Evolutionary conservation across 768 basidiomycete species (phyloP), one percentile per base, ranked within the genome.

Genomic region (Tremella yokohamensis): DNA sequence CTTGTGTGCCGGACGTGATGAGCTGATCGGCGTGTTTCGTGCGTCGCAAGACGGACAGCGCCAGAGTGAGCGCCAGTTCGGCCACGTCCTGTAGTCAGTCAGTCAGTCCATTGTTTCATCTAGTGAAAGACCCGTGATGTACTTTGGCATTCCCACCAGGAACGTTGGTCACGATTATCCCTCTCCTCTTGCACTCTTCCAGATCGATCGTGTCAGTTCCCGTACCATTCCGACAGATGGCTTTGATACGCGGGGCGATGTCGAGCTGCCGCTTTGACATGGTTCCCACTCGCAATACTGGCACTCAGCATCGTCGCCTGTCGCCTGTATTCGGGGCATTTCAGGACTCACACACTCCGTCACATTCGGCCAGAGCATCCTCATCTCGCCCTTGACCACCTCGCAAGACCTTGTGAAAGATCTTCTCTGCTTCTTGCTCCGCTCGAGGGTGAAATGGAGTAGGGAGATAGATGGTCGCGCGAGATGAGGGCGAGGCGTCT

Each of bases 141-240:
- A 72, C 73, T 49, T 69, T 50, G 4, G 71, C 65, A 56, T 75
- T 75, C n/a, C 63, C 66, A 7, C 71, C 73, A 0, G 73, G 69
- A 37, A 52, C 48, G 48, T 73, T 75, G 13, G 66, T 69, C 39
- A 73, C 68, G 1, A 61, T 54, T 2, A 72, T 57, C 0, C 68
- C 71, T 20, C 61, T 48, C 58, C 56, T 44, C 18, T 61, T 58
- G 40, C 61, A 64, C 2, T 56, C 64, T 2, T 56, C 60, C 24
- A 66, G 60, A 56, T 75, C 64, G 40, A 75, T 70, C 53, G 55
- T 61, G 52, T 75, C 73, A 24, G 50, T 40, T 0, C 73, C 73
- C 6, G 63, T 62, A 0, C 73, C 73, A 26, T 69, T 71, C 24
- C 73, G 37, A 0, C 63, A 55, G 38, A 75, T 70, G 25, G 63